Evolutionary conservation across 257 asterid genomes (phyloP), one percentile per base, ranked within the genome.

Genomic region (Solanum acaule): DNA sequence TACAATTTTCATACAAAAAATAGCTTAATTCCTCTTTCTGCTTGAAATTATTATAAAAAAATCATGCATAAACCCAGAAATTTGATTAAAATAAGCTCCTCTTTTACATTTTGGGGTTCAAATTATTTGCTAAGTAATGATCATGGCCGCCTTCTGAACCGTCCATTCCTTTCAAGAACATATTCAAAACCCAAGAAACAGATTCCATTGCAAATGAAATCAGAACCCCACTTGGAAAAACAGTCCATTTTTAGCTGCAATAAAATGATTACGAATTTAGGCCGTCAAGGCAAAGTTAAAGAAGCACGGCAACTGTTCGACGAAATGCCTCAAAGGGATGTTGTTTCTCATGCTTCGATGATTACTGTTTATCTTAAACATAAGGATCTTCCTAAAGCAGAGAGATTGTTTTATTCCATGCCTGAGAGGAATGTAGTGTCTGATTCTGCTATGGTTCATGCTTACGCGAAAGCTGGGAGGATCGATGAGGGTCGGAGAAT

Each of bases 371-470:
- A 92, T 90, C 84, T 92, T 67, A 94, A 91, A 89, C 86, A 91
- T 85, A 89, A 89, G 38, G 93, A 93, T 86, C 87, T 93, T 83
- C 90, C 86, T 31, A 88, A 91, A 73, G 95, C 95, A 15, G 95
- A 92, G 83, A 75, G 61, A 4, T 89, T 94, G 87, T 94, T 86
- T 88, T 34, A 9, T 82, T 91, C 88, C 16, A 92, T 90, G 83
- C 94, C 97, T 14, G 89, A 83, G 94, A 94, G 88, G 89, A 84
- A 89, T 90, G 88, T 94, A 27, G 97, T 93, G 90, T 89, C 93
- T 72, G 93, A 93, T 89, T 94, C 97, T 29, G 93, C 97, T 65
- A 94, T 94, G 95, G 91, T 94, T 81, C 85, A 93, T 88, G 97
- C 93, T 23, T 92, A 93, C 88, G 95, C 94, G 18, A 91, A 91